Evolutionary conservation across 2,329 filamentous ascomycete genomes (phyloP), one percentile per base, ranked within the genome.

Genomic region (Scolecobasidium constrictum): DNA sequence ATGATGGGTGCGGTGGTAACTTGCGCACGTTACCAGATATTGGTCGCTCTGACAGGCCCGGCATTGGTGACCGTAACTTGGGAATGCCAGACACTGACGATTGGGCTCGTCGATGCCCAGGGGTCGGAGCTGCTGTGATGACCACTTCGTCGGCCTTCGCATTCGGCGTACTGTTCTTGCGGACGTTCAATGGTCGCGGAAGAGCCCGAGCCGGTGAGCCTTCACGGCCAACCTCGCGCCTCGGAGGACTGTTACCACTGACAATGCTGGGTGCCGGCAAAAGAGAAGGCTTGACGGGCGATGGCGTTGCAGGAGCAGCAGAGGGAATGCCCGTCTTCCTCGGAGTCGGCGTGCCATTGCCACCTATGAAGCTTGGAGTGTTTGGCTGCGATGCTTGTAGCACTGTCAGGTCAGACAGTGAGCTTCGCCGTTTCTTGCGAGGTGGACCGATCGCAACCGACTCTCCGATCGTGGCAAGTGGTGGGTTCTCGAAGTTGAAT

Each of bases 381-480:
- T 37, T 35, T 15, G 23, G 31, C 13, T 19, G 69, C 43, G 76
- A 71, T 33, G 71, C 73, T 63, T 90, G 79, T 15, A 85, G 66
- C 44, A 68, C 72, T 51, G 78, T 83, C 38, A 96, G 70, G 59
- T 96, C 90, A 4, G 88, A 94, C 34, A 96, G 66, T 19, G 88
- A 95, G 63, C 88, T 95, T 57, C 90, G 80, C 43, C 90, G 75
- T 67, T 94, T 95, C 65, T 81, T 88, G 57, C 75, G 79, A 35
- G 68, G 63, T 49, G 58, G 67, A 45, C 35, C 42, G 12, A 20
- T 47, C 12, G 11, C 59, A 56, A 38, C 62, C 64, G 59, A 67
- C 66, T 65, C 68, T 51, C 64, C 70, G 53, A 70, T 78, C 4
- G 71, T 72, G 16, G 65, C 66, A 23, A 76, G 56, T 9, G 47